phyloP scores from a whole-genome alignment of 1,284 basidiomycete species.

The Termitomyces sp. region DNA sequence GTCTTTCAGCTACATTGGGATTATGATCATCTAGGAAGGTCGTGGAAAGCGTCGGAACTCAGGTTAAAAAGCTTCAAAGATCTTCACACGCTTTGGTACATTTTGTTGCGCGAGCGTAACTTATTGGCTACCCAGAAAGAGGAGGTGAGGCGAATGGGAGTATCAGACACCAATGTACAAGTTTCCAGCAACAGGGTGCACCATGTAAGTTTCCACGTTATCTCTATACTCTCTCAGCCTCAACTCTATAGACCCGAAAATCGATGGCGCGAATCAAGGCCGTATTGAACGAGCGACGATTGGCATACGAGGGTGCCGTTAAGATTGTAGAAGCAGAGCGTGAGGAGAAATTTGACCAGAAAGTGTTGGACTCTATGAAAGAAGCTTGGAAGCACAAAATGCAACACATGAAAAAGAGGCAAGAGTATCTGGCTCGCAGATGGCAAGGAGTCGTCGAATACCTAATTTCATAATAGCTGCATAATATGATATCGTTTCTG shows the following conservation, averaged over 20 bases:
- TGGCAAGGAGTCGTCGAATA: no score
- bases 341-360: constrained; percentile 25
- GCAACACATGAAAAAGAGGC: constrained; percentile 15
- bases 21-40: constrained; percentile 53
- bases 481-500: not conserved
- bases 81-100: constrained; percentile 90
- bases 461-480: constrained; percentile 4
- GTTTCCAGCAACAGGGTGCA: constrained; percentile 34
- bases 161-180: constrained; percentile 26
- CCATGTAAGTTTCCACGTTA: constrained; percentile 26
- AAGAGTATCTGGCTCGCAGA: constrained; percentile 21
- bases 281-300: constrained; percentile 86
- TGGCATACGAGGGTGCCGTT: constrained; percentile 72
- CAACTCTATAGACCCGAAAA: constrained; percentile 70
- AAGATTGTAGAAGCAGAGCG: constrained; percentile 37
- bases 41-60: constrained; percentile 83
- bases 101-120: constrained; percentile 84
- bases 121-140: constrained; percentile 83
- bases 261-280: constrained; percentile 97
- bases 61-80: constrained; percentile 88
- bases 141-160: constrained; percentile 63
- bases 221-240: constrained; percentile 2
- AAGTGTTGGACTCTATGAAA: constrained; percentile 25
- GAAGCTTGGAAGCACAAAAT: constrained; percentile 21
- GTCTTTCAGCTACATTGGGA: not conserved